These are phyloP conservation scores for Diddensiella caesifluorescens DNA, from an alignment of 805 yeast genomes.

Conservation along the genomic window DNA sequence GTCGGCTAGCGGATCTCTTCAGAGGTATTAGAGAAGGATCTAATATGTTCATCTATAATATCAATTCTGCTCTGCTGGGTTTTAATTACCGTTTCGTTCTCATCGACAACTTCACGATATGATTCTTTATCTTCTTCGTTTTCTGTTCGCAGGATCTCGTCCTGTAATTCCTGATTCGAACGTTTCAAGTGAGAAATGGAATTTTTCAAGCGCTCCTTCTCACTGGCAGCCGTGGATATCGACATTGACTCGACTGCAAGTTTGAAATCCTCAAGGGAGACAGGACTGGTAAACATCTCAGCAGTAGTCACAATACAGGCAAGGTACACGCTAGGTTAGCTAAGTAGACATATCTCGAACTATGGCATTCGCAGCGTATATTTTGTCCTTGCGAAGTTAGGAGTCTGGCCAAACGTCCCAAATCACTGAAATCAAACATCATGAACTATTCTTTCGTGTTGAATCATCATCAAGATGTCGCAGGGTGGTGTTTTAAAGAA, in stretches of 20 bases:
- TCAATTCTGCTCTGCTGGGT: slow-evolving; percentile 4
- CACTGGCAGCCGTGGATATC: slow-evolving; percentile 14
- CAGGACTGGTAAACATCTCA: slow-evolving; percentile 2
- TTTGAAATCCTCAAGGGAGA: slow-evolving; percentile 11
- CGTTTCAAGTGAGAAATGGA: slow-evolving; percentile 27
- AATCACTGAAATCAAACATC: too few relatives aligned
- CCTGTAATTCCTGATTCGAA: slow-evolving; percentile 27
- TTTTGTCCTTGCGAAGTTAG: too few relatives aligned
- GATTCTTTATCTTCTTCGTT: slow-evolving; percentile 11
- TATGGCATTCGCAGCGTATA: too few relatives aligned
- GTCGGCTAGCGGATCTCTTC: too few relatives aligned
- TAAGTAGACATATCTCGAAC: too few relatives aligned
- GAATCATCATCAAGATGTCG: background rate
- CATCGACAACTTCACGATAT: slow-evolving; percentile 8
- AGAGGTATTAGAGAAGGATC: too few relatives aligned
- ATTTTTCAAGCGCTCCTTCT: slow-evolving; percentile 25
- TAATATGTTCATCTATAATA: slow-evolving; percentile 8
- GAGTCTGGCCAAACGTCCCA: too few relatives aligned
- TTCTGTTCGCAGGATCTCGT: slow-evolving; percentile 17
- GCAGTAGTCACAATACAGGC: too few relatives aligned
- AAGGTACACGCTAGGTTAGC: too few relatives aligned
- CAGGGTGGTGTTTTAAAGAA: too few relatives aligned
- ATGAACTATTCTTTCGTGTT: background rate
- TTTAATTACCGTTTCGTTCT: slow-evolving; percentile 13
- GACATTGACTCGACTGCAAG: slow-evolving; percentile 17